Conservation (phyloP, 2,329 filamentous ascomycete genomes). For the Ophiocordyceps camponoti-floridani region DNA sequence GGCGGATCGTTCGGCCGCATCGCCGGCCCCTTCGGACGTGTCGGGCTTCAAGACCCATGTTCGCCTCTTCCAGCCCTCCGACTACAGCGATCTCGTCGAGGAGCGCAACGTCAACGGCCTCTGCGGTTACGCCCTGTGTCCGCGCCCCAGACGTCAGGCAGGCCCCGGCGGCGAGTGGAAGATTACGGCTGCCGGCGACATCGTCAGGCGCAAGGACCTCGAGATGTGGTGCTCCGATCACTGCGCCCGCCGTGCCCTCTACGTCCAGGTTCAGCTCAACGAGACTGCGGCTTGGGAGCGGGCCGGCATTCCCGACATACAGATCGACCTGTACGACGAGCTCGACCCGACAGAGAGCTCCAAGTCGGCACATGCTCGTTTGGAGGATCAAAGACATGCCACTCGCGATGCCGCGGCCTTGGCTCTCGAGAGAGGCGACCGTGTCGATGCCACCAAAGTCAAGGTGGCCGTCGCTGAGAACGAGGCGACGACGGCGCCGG, state of each 20-base stretch:
- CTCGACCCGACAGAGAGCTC: constrained; percentile 7
- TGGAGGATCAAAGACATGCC: constrained; percentile 23
- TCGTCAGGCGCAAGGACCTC: constrained; percentile 53
- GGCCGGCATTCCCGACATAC: constrained; percentile 34
- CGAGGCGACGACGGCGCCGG: constrained; percentile 10
- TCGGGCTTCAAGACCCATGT: constrained; percentile 48
- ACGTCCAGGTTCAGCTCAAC: constrained; percentile 73
- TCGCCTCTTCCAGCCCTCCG: constrained; percentile 60
- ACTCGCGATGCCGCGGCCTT: constrained; percentile 23
- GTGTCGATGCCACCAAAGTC: constrained; percentile 13
- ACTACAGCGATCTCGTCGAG: constrained; percentile 76
- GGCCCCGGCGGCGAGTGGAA: constrained; percentile 47
- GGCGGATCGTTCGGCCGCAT: constrained; percentile 21
- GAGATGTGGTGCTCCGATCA: constrained; percentile 75
- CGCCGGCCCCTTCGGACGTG: constrained; percentile 39
- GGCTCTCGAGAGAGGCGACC: constrained; percentile 29
- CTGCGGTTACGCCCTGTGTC: constrained; percentile 76
- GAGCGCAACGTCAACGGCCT: constrained; percentile 71
- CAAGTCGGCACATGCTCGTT: constrained; percentile 20
- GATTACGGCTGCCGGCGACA: constrained; percentile 34
- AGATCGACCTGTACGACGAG: constrained; percentile 51
- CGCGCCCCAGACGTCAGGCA: constrained; percentile 38
- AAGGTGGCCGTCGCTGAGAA: constrained; percentile 35
- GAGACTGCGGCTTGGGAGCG: constrained; percentile 78
- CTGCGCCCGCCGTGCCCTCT: constrained; percentile 66